Conservation (phyloP, 495 filamentous ascomycete species). For the Talaromyces trachyspermus region DNA sequence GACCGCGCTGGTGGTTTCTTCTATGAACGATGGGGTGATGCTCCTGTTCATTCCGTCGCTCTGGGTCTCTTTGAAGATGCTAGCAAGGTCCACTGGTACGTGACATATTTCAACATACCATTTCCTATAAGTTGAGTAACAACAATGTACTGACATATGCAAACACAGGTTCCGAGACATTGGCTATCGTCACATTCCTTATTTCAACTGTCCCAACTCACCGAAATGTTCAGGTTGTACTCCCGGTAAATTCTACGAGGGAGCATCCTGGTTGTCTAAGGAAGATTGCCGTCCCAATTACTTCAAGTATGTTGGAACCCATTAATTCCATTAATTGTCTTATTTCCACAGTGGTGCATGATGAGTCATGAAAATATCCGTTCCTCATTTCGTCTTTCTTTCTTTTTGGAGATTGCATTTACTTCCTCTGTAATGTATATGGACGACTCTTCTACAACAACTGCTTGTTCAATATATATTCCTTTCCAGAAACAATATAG, state of each 20-base stretch:
- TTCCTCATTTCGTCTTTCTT: not conserved
- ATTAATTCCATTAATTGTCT: constrained; percentile 34
- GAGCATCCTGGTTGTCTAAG: constrained; percentile 70
- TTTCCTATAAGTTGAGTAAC: too few species aligned
- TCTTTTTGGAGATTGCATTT: not conserved
- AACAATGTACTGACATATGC: constrained; percentile 10
- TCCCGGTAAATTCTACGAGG: constrained; percentile 79
- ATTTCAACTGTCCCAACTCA: constrained; percentile 96
- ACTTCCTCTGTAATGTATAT: constrained; percentile 1
- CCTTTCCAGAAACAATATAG: not conserved
- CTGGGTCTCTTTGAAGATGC: constrained; percentile 87
- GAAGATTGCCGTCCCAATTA: constrained; percentile 96
- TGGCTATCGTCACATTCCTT: constrained; percentile 96
- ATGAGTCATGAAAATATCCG: not conserved
- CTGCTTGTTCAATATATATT: not conserved
- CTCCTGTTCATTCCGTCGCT: constrained; percentile 91
- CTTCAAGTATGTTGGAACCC: constrained; percentile 89
- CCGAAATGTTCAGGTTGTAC: constrained; percentile 89
- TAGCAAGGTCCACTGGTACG: constrained; percentile 90
- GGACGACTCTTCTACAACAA: not conserved
- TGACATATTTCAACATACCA: constrained; percentile 10
- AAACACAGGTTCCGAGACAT: constrained; percentile 90
- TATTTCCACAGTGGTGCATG: not conserved
- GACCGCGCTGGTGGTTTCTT: constrained; percentile 88
- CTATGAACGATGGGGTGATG: constrained; percentile 90